Conservation (phyloP, 345 rosid genomes). For the Hibiscus syriacus region DNA sequence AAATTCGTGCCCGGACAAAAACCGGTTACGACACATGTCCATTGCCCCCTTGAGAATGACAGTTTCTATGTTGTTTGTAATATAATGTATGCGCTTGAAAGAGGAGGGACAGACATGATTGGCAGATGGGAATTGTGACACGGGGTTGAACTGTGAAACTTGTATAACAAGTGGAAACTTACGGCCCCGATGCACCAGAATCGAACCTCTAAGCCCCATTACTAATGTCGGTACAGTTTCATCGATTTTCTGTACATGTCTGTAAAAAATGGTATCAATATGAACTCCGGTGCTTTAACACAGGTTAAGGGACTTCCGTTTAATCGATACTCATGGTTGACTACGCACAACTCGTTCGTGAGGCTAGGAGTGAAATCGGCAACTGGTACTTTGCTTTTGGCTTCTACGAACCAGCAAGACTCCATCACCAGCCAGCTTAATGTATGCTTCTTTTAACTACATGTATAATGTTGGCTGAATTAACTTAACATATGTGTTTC, state of each 20-base stretch:
- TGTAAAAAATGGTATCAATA: not conserved
- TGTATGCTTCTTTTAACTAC: not conserved
- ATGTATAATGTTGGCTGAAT: no score
- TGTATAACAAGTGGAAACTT: slow-evolving; percentile 55
- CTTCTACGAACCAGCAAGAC: no score
- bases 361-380: slow-evolving; percentile 40
- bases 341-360: slow-evolving; percentile 82
- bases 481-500: no score
- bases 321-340: slow-evolving; percentile 83
- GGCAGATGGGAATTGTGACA: slow-evolving; percentile 39
- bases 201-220: slow-evolving; percentile 51
- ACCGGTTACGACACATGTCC: no score
- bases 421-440: not conserved
- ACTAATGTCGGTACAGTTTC: slow-evolving; percentile 31
- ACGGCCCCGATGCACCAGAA: slow-evolving; percentile 68
- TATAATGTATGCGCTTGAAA: not conserved
- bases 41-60: not conserved
- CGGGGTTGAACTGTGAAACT: slow-evolving; percentile 63
- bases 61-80: not conserved
- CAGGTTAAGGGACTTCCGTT: slow-evolving; percentile 64
- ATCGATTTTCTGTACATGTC: not conserved
- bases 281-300: not conserved
- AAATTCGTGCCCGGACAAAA: no score
- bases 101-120: slow-evolving; percentile 81
- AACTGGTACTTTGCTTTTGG: slow-evolving; percentile 36